Base-by-base conservation (phyloP, 495 filamentous ascomycete species). In the Podospora anserina region DNA sequence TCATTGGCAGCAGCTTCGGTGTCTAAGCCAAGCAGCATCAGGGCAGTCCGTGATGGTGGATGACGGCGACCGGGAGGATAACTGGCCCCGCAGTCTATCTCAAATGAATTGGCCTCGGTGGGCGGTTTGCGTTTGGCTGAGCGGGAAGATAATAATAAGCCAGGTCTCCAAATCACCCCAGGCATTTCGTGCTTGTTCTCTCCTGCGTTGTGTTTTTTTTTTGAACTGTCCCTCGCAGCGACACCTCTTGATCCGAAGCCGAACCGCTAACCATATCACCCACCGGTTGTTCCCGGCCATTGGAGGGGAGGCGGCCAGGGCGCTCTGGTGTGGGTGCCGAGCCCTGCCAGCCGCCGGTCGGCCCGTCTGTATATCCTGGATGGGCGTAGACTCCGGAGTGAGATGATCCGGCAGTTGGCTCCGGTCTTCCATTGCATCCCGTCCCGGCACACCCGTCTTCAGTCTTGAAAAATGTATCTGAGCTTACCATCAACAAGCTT, bases 1-100 rank as follows among this genome's bases (percentile, higher is more conserved):
- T 75, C 73, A 73, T 77, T 62, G 55, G 19, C n/a, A 26, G 55
- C 54, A 23, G 23, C 23, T 23, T 23, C 23, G 23, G 23, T 57
- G 54, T 57, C 54, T 13, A 57, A 57, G 18, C 16, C 54, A 18
- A 57, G 5, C 54, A 57, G 18, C 54, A 57, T 57, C 23, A 23
- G 23, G 23, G 23, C 23, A 23, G 23, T 23, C 23, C n/a, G 55
- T 19, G 23, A 58, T 7, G 23, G 23, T 26, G 54, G 54, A 4
- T 15, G 54, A 26, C 6, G 55, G 23, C 23, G 23, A 23, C 23
- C 23, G 23, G 23, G 23, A 20, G 20, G 23, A 13, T 49, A 13
- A 26, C 6, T 5, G 11, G 4, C 19, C 55, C 55, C 55, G 55
- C 55, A 58, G 55, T 7, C 30, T 7, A 32, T 58, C 55, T 58